These are phyloP conservation scores for Sclerotinia trifoliorum DNA, from an alignment of 2,329 filamentous ascomycete species.

Conservation along the genomic window DNA sequence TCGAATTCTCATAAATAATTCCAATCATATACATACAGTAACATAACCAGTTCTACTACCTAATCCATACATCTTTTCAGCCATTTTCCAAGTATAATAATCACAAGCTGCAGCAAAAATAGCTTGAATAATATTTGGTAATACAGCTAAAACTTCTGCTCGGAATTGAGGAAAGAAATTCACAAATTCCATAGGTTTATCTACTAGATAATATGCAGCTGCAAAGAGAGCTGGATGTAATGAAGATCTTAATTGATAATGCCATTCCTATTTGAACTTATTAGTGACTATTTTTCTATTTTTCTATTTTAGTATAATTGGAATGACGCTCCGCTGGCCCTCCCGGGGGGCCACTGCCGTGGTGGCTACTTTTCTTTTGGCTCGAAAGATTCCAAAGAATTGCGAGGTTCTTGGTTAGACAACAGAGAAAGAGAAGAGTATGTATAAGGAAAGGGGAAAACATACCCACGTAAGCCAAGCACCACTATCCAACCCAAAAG, in stretches of 20 bases:
- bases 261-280: conserved; percentile 73
- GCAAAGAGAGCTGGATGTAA: conserved; percentile 89
- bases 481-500: conserved; percentile 73
- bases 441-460: not conserved
- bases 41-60: conserved; percentile 64
- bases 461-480: conserved; percentile 96
- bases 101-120: conserved; percentile 75
- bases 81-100: conserved; percentile 84
- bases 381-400: not conserved
- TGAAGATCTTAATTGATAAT: conserved; percentile 80
- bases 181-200: conserved; percentile 55
- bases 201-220: conserved; percentile 63
- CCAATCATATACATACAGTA: conserved; percentile 52
- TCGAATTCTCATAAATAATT: not conserved
- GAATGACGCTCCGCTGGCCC: conserved; percentile 13
- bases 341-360: conserved; percentile 14
- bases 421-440: not conserved
- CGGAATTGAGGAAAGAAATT: conserved; percentile 54
- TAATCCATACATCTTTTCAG: conserved; percentile 68
- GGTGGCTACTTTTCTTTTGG: conserved; percentile 1
- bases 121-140: conserved; percentile 75
- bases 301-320: not conserved
- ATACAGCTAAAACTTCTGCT: conserved; percentile 66
- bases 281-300: conserved; percentile 21
- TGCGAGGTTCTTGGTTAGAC: not conserved